These are phyloP conservation scores for Stromatinia cepivora DNA, from an alignment of 2,329 filamentous ascomycete genomes.

Conservation along the genomic window DNA sequence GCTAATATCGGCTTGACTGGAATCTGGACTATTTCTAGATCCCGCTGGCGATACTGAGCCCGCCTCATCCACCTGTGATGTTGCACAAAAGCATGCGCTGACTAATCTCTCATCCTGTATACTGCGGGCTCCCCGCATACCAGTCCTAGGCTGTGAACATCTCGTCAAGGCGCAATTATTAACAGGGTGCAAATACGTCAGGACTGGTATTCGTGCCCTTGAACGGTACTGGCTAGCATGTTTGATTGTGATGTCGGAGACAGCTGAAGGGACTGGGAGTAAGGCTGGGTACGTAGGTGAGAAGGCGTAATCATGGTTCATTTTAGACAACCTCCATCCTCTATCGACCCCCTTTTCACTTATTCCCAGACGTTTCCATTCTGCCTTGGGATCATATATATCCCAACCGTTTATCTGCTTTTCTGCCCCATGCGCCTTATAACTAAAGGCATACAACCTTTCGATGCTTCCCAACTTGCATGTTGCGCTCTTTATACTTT, in stretches of 20 bases:
- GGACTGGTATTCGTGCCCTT: constrained; percentile 78
- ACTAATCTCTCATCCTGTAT: constrained; percentile 95
- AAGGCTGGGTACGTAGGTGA: constrained; percentile 89
- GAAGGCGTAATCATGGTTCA: constrained; percentile 88
- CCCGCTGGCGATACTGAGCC: constrained; percentile 33
- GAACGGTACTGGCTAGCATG: constrained; percentile 91
- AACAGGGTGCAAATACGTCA: constrained; percentile 93
- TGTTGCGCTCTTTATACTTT: constrained; percentile 77
- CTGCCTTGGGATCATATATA: constrained; percentile 79
- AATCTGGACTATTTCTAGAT: constrained; percentile 45
- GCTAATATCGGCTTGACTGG: constrained; percentile 54
- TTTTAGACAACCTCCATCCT: constrained; percentile 81
- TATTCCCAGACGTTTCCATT: constrained; percentile 86
- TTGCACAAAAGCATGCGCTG: constrained; percentile 83
- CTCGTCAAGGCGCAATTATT: constrained; percentile 97
- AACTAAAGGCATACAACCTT: constrained; percentile 87
- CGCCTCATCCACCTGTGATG: constrained; percentile 32
- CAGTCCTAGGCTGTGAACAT: constrained; percentile 88
- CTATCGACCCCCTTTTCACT: constrained; percentile 65
- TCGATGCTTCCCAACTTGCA: constrained; percentile 82
- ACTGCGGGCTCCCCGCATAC: constrained; percentile 82
- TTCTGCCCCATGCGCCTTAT: constrained; percentile 73
- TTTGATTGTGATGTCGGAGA: constrained; percentile 96
- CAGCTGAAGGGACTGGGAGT: constrained; percentile 79
- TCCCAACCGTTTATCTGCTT: constrained; percentile 76